These are phyloP conservation scores for Kurtzmaniella quercitrusa DNA, from an alignment of 1,139 yeast genomes.

Conservation along the genomic window DNA sequence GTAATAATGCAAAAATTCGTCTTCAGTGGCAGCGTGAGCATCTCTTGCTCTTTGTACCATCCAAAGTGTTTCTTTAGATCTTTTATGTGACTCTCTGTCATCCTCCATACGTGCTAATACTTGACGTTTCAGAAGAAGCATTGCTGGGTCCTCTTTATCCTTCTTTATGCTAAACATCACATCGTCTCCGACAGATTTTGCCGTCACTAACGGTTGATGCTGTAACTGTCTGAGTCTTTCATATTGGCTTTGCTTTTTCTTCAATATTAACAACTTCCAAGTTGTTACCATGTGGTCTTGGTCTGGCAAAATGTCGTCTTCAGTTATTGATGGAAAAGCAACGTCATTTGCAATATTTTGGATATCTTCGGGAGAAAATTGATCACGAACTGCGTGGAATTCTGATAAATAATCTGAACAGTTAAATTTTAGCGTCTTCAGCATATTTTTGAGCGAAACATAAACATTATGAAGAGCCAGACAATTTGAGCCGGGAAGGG, in stretches of 20 bases:
- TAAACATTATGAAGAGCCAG: conserved; percentile 48
- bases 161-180: conserved; percentile 26
- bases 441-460: conserved; percentile 35
- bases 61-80: conserved; percentile 76
- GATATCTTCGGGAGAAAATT: conserved; percentile 33
- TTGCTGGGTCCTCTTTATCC: conserved; percentile 17
- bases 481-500: conserved; percentile 47
- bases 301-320: conserved; percentile 12
- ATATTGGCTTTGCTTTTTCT: conserved; percentile 49
- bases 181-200: conserved; percentile 24
- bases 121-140: conserved; percentile 45
- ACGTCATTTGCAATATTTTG: conserved; percentile 28
- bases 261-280: conserved; percentile 47
- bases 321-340: conserved; percentile 29
- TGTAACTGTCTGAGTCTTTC: conserved; percentile 38
- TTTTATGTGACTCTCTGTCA: conserved; percentile 79
- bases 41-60: conserved; percentile 51
- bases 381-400: conserved; percentile 23
- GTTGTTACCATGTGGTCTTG: conserved; percentile 33
- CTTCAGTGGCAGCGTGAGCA: conserved; percentile 33
- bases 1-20: conserved; percentile 54
- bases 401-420: conserved; percentile 20
- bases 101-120: conserved; percentile 78
- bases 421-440: conserved; percentile 31
- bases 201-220: conserved; percentile 20